Percentiles rank a stretch among this genome's conserved stretches.
phyloP scores from a whole-genome alignment of 2,329 filamentous ascomycete species.

The Fusarium sp. region DNA sequence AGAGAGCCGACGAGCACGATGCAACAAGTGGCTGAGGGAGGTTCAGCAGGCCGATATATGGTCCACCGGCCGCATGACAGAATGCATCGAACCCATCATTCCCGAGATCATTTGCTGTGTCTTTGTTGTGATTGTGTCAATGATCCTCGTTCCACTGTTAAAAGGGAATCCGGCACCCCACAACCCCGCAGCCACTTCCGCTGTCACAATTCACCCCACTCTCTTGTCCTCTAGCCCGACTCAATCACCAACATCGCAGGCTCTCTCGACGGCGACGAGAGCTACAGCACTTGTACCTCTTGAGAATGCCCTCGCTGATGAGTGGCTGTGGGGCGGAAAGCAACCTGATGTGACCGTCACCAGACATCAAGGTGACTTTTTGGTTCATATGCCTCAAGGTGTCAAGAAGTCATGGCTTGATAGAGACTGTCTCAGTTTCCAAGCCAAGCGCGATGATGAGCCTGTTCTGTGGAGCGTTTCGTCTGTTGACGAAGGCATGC shows the following conservation, averaged over 20 bases:
- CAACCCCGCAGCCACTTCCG: slow-evolving; percentile 46
- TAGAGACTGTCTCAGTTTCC: slow-evolving; percentile 68
- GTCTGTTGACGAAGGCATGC: slow-evolving; percentile 63
- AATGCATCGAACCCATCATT: neutral
- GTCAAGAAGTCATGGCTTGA: slow-evolving; percentile 67
- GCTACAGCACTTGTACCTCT: slow-evolving; percentile 50
- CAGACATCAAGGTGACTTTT: slow-evolving; percentile 62
- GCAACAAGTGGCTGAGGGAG: slow-evolving; percentile 29
- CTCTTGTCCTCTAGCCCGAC: slow-evolving; percentile 35
- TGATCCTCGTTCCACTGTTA: slow-evolving; percentile 48
- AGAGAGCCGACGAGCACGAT: slow-evolving; percentile 17
- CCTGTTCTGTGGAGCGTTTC: slow-evolving; percentile 63
- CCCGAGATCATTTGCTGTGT: slow-evolving; percentile 45
- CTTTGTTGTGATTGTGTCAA: slow-evolving; percentile 42
- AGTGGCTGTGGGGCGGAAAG: slow-evolving; percentile 53
- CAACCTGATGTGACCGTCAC: slow-evolving; percentile 50
- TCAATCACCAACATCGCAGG: slow-evolving; percentile 30
- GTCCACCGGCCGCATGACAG: slow-evolving; percentile 34
- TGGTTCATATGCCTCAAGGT: slow-evolving; percentile 65
- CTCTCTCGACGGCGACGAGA: slow-evolving; percentile 33
- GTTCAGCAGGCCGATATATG: slow-evolving; percentile 27
- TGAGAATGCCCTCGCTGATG: slow-evolving; percentile 47
- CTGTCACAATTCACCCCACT: slow-evolving; percentile 45
- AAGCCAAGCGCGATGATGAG: slow-evolving; percentile 63
- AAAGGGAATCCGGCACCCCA: slow-evolving; percentile 35